phyloP scores from a whole-genome alignment of 2,329 filamentous ascomycete species.

The Fusarium sp. region DNA sequence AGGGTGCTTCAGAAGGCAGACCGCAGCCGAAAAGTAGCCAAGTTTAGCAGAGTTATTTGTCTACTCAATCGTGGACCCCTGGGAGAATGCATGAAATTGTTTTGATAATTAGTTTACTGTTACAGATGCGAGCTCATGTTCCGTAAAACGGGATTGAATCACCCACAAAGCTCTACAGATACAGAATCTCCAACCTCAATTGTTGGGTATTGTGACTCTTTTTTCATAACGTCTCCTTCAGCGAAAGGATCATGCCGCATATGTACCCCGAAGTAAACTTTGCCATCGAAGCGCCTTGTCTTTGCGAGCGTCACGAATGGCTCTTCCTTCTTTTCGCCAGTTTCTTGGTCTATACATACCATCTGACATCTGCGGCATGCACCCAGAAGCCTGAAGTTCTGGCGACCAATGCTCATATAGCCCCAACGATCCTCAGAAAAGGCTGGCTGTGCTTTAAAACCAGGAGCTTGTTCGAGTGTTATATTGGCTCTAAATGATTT shows the following conservation, averaged over 20 bases:
- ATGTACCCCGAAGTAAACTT: conserved; percentile 90
- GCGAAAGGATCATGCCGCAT: conserved; percentile 60
- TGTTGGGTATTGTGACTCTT: conserved; percentile 46
- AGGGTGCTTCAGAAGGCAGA: not conserved
- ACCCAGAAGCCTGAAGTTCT: conserved; percentile 77
- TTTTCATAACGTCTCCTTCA: not conserved
- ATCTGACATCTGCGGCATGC: conserved; percentile 92
- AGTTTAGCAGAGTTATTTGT: not conserved
- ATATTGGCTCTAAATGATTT: conserved; percentile 91
- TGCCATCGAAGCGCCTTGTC: conserved; percentile 82
- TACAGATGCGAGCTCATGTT: not conserved
- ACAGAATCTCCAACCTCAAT: conserved; percentile 62
- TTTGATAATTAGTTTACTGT: not conserved
- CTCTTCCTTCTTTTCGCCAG: conserved; percentile 79
- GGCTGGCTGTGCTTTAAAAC: conserved; percentile 56
- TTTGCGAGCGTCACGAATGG: conserved; percentile 90
- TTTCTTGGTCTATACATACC: conserved; percentile 92
- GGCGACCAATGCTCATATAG: conserved; percentile 69
- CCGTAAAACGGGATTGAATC: not conserved
- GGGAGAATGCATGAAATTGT: not conserved
- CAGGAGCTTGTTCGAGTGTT: conserved; percentile 64
- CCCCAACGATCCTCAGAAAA: conserved; percentile 87
- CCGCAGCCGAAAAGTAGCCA: not conserved
- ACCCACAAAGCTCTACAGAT: conserved; percentile 27
- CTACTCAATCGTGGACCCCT: not conserved